Base-by-base conservation (phyloP, 1,284 basidiomycete species). In the Mixia osmundae region DNA sequence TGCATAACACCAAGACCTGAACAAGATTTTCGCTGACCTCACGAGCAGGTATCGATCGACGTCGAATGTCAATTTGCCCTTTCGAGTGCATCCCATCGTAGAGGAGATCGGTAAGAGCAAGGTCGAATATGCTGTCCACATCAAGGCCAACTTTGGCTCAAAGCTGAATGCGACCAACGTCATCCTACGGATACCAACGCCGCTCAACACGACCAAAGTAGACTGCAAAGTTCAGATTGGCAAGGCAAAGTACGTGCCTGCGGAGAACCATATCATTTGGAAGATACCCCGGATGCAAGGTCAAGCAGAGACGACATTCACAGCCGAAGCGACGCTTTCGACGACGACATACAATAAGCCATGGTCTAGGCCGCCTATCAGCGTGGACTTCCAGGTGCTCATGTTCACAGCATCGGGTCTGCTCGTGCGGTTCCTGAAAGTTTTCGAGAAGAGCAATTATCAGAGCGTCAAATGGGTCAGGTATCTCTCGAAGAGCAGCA, bases 391-490 rank as follows among this genome's bases (percentile, higher is more conserved):
- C 59, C 72, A 85, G 60, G 89, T 99, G 39, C 66, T 97, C 50
- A 97, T 97, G 89, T 85, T 94, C 58, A 95, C 89, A 0, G 69
- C 87, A 4, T 94, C 85, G 6, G 91, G 91, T 0, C 57, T 99
- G 48, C 73, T 91, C 36, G 91, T 99, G 12, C 70, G 89, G 32
- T 99, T 94, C 66, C 59, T 99, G 52, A 97, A 95, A 57, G 87
- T 99, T 18, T 94, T 91, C 50, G 91, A 97, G 62, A 91, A 85
- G 66, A 72, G 66, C 54, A 79, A 73, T 49, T 95, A 95, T 53
- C 71, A 80, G 49, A 54, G 51, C 31, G 56, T 60, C 11, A 60
- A 60, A 42, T 50, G 50, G 47, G 48, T 50, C 5, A 30, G 48
- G 25, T 50, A n/a, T n/a, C n/a, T n/a, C n/a, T n/a, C n/a, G n/a